A percentile compares a stretch with the other conserved stretches of the same genome.
These are phyloP conservation scores for Eremothecium coryli DNA, from an alignment of 1,139 yeast species.

Conservation along the genomic window DNA sequence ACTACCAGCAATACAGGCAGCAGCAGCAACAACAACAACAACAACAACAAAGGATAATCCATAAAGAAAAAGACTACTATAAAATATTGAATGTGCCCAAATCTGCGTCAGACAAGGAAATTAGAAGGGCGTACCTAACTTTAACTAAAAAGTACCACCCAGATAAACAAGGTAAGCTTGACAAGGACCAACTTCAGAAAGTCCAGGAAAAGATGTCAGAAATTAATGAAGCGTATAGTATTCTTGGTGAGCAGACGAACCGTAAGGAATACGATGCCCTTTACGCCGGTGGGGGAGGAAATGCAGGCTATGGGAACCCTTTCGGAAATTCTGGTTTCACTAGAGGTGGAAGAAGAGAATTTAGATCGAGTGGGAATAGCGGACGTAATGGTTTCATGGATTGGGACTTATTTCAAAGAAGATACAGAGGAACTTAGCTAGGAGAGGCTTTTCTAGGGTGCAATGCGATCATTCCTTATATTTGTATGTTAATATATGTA, in stretches of 20 bases:
- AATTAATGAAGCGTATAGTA: slow-evolving; percentile 88
- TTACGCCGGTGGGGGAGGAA: slow-evolving; percentile 1
- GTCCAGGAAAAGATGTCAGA: slow-evolving; percentile 83
- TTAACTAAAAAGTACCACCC: slow-evolving; percentile 83
- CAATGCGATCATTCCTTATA: too few relatives aligned
- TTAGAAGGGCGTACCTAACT: slow-evolving; percentile 73
- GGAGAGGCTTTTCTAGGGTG: too few relatives aligned
- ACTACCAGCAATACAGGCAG: slow-evolving; percentile 44
- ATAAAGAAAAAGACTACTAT: slow-evolving; percentile 60
- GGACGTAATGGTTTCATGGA: too few relatives aligned
- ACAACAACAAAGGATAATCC: slow-evolving; percentile 33
- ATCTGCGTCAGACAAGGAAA: slow-evolving; percentile 62
- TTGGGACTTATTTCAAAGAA: too few relatives aligned
- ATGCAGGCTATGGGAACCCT: background rate
- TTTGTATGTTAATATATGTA: too few relatives aligned
- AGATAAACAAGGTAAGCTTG: slow-evolving; percentile 67
- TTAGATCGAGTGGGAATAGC: too few relatives aligned
- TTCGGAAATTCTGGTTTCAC: background rate
- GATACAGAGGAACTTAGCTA: too few relatives aligned
- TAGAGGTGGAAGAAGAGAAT: too few relatives aligned
- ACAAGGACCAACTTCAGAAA: slow-evolving; percentile 62
- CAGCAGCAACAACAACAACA: slow-evolving; percentile 40
- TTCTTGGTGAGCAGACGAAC: slow-evolving; percentile 57
- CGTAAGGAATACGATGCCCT: slow-evolving; percentile 56
- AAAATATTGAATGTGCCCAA: slow-evolving; percentile 61